phyloP scores from a whole-genome alignment of 2,329 filamentous ascomycete species.

The Raffaelea ambrosiae region DNA sequence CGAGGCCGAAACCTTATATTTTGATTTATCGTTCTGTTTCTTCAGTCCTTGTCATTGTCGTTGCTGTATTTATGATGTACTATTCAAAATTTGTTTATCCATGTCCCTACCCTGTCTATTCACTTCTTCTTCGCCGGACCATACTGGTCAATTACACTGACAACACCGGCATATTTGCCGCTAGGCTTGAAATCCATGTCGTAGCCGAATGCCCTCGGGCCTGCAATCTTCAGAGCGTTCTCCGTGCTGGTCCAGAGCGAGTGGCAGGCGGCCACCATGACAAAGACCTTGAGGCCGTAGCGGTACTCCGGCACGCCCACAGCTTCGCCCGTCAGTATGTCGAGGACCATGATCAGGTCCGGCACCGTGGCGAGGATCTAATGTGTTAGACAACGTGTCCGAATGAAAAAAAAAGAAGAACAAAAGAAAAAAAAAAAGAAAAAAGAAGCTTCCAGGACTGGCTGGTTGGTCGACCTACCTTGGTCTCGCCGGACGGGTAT shows the following conservation, averaged over 20 bases:
- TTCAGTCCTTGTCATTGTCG: no score
- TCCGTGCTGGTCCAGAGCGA: slow-evolving; percentile 43
- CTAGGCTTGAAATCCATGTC: slow-evolving; percentile 39
- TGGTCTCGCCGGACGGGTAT: slow-evolving; percentile 15
- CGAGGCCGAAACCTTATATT: no score
- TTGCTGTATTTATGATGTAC: no score
- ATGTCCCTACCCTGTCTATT: no score
- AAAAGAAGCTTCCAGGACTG: no score
- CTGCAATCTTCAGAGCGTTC: slow-evolving; percentile 38
- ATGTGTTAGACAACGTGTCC: no score
- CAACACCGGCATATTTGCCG: slow-evolving; percentile 38
- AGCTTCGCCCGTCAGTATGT: slow-evolving; percentile 36
- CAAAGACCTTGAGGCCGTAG: slow-evolving; percentile 42
- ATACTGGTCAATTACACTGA: slow-evolving; percentile 45
- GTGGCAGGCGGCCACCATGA: slow-evolving; percentile 45
- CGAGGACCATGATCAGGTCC: slow-evolving; percentile 39
- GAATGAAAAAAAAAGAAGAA: no score
- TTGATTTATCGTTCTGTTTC: no score
- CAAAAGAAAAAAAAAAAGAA: no score
- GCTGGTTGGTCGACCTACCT: no score
- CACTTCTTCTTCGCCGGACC: slow-evolving; percentile 2
- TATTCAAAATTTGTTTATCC: no score
- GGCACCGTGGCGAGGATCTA: slow-evolving; percentile 38
- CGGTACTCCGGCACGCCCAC: slow-evolving; percentile 46
- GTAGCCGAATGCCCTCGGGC: slow-evolving; percentile 29